Percentiles rank a stretch among this genome's conserved stretches.
phyloP scores from a whole-genome alignment of 495 filamentous ascomycete genomes.

The Aspergillus homomorphus region DNA sequence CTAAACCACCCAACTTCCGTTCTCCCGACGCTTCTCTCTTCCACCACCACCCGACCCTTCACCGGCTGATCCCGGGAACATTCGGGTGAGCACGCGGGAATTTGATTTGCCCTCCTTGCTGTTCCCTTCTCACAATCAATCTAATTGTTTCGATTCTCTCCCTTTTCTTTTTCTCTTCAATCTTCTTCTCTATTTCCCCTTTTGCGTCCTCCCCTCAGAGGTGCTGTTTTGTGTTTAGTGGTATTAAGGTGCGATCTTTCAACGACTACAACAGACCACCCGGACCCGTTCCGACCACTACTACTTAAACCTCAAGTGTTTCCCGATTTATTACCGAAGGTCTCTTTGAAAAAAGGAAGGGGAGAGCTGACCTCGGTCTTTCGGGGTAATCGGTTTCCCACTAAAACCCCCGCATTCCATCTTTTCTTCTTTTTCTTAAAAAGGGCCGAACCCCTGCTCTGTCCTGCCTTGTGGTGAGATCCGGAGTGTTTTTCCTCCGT shows the following conservation, averaged over 20 bases:
- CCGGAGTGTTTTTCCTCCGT: constrained; percentile 3
- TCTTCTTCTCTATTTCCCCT: neutral
- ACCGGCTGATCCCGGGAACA: constrained; percentile 33
- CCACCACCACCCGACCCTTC: constrained; percentile 1
- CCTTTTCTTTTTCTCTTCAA: constrained; percentile 1
- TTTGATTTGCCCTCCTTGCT: constrained; percentile 18
- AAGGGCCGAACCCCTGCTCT: neutral
- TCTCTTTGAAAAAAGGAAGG: too few species aligned
- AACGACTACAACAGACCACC: too few species aligned
- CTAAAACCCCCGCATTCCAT: constrained; percentile 2
- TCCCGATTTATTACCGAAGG: too few species aligned
- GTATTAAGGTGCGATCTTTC: too few species aligned
- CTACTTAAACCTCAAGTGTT: too few species aligned
- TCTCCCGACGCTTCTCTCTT: constrained; percentile 2
- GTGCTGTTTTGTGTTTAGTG: neutral
- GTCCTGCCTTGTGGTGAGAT: constrained; percentile 3
- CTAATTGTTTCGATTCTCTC: neutral
- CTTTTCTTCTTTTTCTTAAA: neutral
- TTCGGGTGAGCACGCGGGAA: constrained; percentile 14
- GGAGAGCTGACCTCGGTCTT: neutral
- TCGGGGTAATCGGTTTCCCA: neutral
- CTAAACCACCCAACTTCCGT: constrained; percentile 4
- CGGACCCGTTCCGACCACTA: too few species aligned
- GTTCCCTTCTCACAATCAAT: neutral
- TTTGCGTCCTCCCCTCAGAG: neutral